Evolutionary conservation across 805 yeast genomes (phyloP), one percentile per base, ranked within the genome.

Genomic region (Teunomyces tritomae): DNA sequence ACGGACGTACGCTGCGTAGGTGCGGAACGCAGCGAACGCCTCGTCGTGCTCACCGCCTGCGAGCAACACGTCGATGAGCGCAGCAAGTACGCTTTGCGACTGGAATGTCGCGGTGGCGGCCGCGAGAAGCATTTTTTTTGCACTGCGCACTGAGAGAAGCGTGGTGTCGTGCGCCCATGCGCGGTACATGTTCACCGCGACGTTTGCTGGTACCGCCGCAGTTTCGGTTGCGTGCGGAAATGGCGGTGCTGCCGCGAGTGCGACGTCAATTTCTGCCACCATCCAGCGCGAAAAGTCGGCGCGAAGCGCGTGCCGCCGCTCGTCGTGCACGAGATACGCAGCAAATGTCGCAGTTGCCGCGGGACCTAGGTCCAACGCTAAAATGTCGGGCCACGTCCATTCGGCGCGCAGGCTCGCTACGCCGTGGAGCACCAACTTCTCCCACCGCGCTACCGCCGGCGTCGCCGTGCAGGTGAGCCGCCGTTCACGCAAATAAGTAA

Each of bases 161-260:
- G 40, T 16, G 16, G 11, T n/a, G 28, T 37, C 27, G 29, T 26
- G 28, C 17, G n/a, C 8, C 40, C 40, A 37, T 11, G 40, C 27
- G 10, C 29, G 29, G 40, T 37, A 37, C 40, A 37, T 8, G 28
- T 37, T 11, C 16, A 10, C 40, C 3, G 40, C 40, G 5, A 37
- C 11, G 20, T 33, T 17, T n/a, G 14, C 17, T 1, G 36, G 14
- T 10, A 16, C 14, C 28, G 26, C 29, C 11, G 29, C 24, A 27
- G 39, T 17, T 7, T 14, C 34, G 17, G 39, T 37, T 1, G 83
- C 80, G 28, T 59, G 63, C 0, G 84, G 84, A 51, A 79, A 80
- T 7, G 58, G 57, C 2, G 70, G 51, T 0, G 53, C 39, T 2
- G 59, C 45, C 14, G 73, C 37, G 1, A 65, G 46, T 13, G 35